These are phyloP conservation scores for Nothophaeocryptopus gaeumannii DNA, from an alignment of 2,329 filamentous ascomycete genomes.

Conservation along the genomic window DNA sequence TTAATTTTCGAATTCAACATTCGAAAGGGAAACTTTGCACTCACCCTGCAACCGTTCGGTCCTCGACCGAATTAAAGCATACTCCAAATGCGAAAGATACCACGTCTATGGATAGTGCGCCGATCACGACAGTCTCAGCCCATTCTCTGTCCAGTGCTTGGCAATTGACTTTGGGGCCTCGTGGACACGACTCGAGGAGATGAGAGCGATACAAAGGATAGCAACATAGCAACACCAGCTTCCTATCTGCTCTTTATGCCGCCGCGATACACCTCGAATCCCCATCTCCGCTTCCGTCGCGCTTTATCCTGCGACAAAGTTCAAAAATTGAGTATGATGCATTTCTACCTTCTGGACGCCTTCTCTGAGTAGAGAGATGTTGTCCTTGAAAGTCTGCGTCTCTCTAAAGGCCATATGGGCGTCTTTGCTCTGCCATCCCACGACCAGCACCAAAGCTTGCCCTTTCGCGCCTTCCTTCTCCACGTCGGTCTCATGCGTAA, in stretches of 20 bases:
- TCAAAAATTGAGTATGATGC: slow-evolving; percentile 44
- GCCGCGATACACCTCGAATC: too few species aligned
- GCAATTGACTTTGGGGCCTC: too few species aligned
- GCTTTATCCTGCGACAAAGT: slow-evolving; percentile 20
- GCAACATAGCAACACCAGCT: not conserved
- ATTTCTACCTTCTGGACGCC: slow-evolving; percentile 44
- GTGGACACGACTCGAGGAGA: too few species aligned
- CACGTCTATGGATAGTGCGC: too few species aligned
- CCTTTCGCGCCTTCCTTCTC: slow-evolving; percentile 38
- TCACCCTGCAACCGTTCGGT: too few species aligned
- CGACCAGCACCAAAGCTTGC: slow-evolving; percentile 42
- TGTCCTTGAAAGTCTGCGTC: slow-evolving; percentile 44
- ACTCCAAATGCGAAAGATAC: too few species aligned
- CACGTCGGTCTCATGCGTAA: slow-evolving; percentile 28
- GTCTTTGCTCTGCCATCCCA: slow-evolving; percentile 54
- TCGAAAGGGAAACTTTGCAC: too few species aligned
- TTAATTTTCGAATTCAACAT: too few species aligned
- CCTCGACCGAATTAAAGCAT: too few species aligned
- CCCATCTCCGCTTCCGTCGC: not conserved
- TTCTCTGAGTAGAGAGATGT: slow-evolving; percentile 43
- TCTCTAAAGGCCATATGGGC: slow-evolving; percentile 48
- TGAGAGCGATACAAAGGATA: too few species aligned
- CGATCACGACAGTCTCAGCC: too few species aligned
- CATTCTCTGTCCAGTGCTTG: too few species aligned
- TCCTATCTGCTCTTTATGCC: not conserved